Evolutionary conservation across 2,329 filamentous ascomycete species (phyloP), one percentile per base, ranked within the genome.

Genomic region (Sclerotinia subarctica): DNA sequence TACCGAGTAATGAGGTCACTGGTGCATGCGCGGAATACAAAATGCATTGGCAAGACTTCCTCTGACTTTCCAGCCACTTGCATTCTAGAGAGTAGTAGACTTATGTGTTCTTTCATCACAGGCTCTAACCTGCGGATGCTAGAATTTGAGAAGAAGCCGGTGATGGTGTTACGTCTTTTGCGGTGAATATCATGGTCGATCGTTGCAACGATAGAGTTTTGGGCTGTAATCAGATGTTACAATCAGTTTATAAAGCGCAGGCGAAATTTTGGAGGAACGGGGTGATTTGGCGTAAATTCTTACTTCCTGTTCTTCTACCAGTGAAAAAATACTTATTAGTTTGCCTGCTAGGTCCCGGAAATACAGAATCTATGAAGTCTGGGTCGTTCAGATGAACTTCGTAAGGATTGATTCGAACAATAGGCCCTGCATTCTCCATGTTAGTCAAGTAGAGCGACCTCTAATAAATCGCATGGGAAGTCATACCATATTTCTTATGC

Each of bases 161-260:
- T 54, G 52, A 54, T 54, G 21, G 29, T 54, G 29, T n/a, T 54
- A 10, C 52, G 52, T 54, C 52, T 21, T 54, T 21, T 54, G 19
- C 29, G 52, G 19, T 54, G 52, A 17, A 54, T 35, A 3, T 54
- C 52, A 54, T 54, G 52, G 3, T 54, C 52, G 3, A 54, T 54
- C 7, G 29, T 54, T n/a, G 29, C 52, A 35, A 54, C 52, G 79
- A 54, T 54, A 11, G 52, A 54, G 7, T 54, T 54, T 35, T 35
- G 52, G 29, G 52, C 52, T 35, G 52, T n/a, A 2, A 35, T 35
- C 7, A 35, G 29, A 54, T 19, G 32, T 3, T 21, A 8, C 6
- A 32, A 29, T 54, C 29, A 54, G 52, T 8, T 54, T 35, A 10
- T 8, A 8, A n/a, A 54, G 52, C 8, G 8, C 7, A 32, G 5